Evolutionary conservation across 768 basidiomycete genomes (phyloP).

Genomic region (Suillus plorans): DNA sequence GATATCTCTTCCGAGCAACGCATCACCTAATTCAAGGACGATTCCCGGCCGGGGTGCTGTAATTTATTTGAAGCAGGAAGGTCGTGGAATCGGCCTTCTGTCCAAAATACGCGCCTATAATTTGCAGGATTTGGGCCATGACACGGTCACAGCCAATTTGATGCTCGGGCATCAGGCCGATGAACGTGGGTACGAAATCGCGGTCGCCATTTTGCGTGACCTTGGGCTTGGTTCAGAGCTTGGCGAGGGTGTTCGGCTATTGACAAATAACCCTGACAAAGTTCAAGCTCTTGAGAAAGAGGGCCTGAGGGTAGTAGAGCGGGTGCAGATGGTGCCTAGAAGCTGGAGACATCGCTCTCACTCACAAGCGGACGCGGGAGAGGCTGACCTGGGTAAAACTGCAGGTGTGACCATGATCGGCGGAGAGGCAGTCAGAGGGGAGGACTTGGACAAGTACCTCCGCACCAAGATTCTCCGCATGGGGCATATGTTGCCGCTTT

Average conservation of each 20-base stretch:
- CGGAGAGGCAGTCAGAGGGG: constrained; percentile 70
- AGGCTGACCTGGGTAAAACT: constrained; percentile 30
- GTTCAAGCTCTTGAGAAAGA: constrained; percentile 84
- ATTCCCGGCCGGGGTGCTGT: constrained; percentile 90
- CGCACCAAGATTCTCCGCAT: constrained; percentile 95
- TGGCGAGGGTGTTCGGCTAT: constrained; percentile 64
- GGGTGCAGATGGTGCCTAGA: constrained; percentile 92
- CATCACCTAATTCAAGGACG: constrained; percentile 33
- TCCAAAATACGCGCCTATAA: constrained; percentile 98
- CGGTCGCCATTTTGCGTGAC: constrained; percentile 86
- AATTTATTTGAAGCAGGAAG: constrained; percentile 95
- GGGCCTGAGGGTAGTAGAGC: constrained; percentile 74
- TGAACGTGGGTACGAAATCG: constrained; percentile 90
- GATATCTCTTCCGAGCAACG: constrained; percentile 38
- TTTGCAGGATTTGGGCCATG: constrained; percentile 94
- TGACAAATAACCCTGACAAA: constrained; percentile 99
- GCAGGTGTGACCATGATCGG: constrained; percentile 81
- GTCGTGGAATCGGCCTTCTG: constrained; percentile 92
- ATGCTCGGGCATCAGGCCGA: constrained; percentile 95
- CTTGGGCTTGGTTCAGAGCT: constrained; percentile 65
- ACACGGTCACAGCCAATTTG: constrained; percentile 97
- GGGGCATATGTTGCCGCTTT: constrained; percentile 86
- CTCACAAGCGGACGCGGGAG: constrained; percentile 7
- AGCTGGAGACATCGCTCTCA: constrained; percentile 60
- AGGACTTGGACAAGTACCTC: constrained; percentile 92